phyloP scores from a whole-genome alignment of 2,329 filamentous ascomycete species.

The Lachnellula suecica region DNA sequence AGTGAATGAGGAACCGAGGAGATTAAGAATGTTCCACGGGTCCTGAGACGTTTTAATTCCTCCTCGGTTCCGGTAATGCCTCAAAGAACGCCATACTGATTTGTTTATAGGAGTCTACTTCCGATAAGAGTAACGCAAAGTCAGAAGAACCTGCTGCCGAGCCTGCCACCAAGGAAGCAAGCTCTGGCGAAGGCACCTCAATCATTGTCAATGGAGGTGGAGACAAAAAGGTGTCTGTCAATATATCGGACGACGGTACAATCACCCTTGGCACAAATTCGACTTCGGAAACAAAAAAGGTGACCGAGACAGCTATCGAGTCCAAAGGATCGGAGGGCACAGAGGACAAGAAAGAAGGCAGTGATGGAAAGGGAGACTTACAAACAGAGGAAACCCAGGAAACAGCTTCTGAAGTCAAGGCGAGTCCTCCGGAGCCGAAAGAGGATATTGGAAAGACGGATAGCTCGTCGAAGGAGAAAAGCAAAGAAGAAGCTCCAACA shows the following conservation, averaged over 20 bases:
- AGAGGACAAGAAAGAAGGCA: not conserved
- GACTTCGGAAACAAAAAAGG: not conserved
- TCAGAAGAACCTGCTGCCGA: not conserved
- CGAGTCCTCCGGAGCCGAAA: not conserved
- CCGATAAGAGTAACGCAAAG: too few relatives aligned
- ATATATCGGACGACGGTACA: conserved; percentile 9
- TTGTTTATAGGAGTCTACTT: too few relatives aligned
- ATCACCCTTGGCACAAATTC: conserved; percentile 6
- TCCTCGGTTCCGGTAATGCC: too few relatives aligned
- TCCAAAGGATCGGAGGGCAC: not conserved
- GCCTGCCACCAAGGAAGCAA: not conserved
- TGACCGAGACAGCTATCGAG: not conserved
- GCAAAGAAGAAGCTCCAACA: not conserved
- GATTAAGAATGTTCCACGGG: too few relatives aligned
- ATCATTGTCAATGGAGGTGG: not conserved
- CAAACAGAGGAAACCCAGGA: not conserved
- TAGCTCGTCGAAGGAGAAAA: not conserved
- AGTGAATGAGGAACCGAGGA: too few relatives aligned
- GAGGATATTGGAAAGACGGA: not conserved
- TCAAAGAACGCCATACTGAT: too few relatives aligned
- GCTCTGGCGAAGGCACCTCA: not conserved
- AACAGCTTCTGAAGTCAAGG: not conserved
- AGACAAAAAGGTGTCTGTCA: conserved; percentile 2
- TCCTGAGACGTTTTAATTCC: too few relatives aligned
- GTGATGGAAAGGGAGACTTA: too few relatives aligned